Conservation (phyloP, 768 basidiomycete genomes). For the Tubosaeta brunneosetosa region DNA sequence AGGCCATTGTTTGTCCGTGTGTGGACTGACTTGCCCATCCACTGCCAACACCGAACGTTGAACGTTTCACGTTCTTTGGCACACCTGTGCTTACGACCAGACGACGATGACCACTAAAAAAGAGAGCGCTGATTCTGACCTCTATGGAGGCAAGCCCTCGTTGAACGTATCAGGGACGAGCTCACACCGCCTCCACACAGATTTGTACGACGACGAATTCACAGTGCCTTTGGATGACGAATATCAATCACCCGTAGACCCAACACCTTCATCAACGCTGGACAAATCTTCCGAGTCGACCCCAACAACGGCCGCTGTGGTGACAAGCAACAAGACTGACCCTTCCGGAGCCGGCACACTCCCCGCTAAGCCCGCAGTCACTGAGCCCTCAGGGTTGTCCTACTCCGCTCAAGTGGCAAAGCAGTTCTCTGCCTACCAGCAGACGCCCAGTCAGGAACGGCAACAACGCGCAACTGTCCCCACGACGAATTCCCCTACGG, state of each 20-base stretch:
- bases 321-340: constrained; percentile 21
- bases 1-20: constrained; percentile 26
- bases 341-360: constrained; percentile 18
- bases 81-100: background rate
- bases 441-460: constrained; percentile 62
- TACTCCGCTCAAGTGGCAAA: constrained; percentile 64
- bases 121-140: constrained; percentile 36
- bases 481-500: constrained; percentile 25
- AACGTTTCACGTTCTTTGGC: background rate
- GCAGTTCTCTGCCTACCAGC: constrained; percentile 61
- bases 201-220: constrained; percentile 51
- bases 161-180: background rate
- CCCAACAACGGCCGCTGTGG: constrained; percentile 10
- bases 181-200: constrained; percentile 26
- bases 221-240: constrained; percentile 31
- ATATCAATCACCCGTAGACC: constrained; percentile 25
- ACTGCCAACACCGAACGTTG: background rate
- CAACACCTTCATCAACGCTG: constrained; percentile 4
- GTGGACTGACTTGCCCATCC: background rate
- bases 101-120: constrained; percentile 26
- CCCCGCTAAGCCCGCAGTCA: constrained; percentile 25
- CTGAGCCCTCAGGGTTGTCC: constrained; percentile 36
- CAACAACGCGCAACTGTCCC: constrained; percentile 37
- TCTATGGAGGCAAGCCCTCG: constrained; percentile 42
- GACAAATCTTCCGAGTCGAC: constrained; percentile 17